Evolutionary conservation across 75 land plant species (phyloP), one percentile per base, ranked within the genome.

Genomic region (Picea glauca): DNA sequence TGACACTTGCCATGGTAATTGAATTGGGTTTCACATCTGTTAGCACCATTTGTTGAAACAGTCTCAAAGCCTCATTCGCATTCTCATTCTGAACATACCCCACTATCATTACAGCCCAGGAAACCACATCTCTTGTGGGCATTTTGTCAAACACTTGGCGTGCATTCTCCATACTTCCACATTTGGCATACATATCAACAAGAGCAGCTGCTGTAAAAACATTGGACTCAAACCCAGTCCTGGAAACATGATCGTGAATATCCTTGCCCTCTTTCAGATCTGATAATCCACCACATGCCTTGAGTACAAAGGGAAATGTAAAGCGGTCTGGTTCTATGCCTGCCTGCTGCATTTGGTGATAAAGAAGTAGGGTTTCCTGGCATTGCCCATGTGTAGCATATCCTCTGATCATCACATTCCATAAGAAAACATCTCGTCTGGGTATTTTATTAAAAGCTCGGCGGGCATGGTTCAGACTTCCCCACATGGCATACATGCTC

Each of bases 391-490:
- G 63, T 26, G 70, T 76, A 18, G 81, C 78, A 78, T 78, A 81
- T 46, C 89, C 93, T 1, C 56, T 6, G 23, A 91, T 80, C 72
- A 91, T 60, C 0, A 85, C 78, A 32, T 81, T 88, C 91, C 91
- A 91, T 21, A 84, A 79, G 13, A 88, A 85, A 43, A 86, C 87
- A 82, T 88, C 85, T 60, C 70, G 60, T n/a, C 62, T 58, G 61
- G 83, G 80, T 77, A 88, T 86, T 63, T 67, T 40, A 30, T 85
- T 86, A 74, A 91, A 83, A 82, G 89, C 77, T 14, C 43, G 72
- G 13, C 80, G 64, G 0, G 91, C 85, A 75, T 60, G 26, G 4
- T 7, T n/a, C 60, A 74, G 11, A 1, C 33, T 58, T 35, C 87
- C 87, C 82, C 82, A 81, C 33, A 86, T 86, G 13, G 72, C 78